These are phyloP conservation scores for Phytophthora colocasiae DNA, from an alignment of 352 stramenopile genomes.

Conservation along the genomic window DNA sequence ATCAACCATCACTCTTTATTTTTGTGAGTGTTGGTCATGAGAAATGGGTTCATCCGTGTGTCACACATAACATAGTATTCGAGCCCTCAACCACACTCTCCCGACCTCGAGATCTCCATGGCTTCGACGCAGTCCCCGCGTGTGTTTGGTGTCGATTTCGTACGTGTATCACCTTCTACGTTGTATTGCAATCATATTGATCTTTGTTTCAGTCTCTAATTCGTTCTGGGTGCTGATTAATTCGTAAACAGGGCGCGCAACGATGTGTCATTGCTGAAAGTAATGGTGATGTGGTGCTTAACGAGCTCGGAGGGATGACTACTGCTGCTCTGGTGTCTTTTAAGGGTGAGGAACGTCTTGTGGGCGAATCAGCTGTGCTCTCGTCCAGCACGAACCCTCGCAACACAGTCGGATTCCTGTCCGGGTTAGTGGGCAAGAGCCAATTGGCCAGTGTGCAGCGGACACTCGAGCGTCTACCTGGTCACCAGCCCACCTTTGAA, in stretches of 20 bases:
- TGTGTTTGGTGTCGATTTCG: slow-evolving; percentile 85
- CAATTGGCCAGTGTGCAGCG: slow-evolving; percentile 50
- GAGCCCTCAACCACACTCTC: slow-evolving; percentile 22
- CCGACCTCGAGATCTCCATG: slow-evolving; percentile 33
- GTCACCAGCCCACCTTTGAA: slow-evolving; percentile 58
- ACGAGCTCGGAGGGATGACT: slow-evolving; percentile 90
- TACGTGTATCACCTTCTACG: slow-evolving; percentile 37
- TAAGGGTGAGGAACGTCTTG: slow-evolving; percentile 82
- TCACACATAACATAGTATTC: slow-evolving; percentile 31
- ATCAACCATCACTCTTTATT: too few relatives aligned
- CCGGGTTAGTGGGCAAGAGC: slow-evolving; percentile 69
- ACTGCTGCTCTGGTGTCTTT: slow-evolving; percentile 90
- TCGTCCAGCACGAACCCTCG: slow-evolving; percentile 84
- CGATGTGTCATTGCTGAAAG: slow-evolving; percentile 77
- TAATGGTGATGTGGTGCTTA: slow-evolving; percentile 86
- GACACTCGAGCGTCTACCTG: slow-evolving; percentile 51
- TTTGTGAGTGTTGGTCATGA: slow-evolving; percentile 33
- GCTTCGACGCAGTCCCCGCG: slow-evolving; percentile 34
- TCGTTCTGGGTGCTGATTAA: slow-evolving; percentile 2
- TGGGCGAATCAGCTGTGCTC: slow-evolving; percentile 87
- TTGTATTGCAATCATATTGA: neutral
- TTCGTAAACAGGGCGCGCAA: slow-evolving; percentile 61
- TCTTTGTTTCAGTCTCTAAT: slow-evolving; percentile 7
- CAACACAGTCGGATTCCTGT: slow-evolving; percentile 83
- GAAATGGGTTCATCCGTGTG: slow-evolving; percentile 12